Conservation (phyloP, 306 rosid genomes). For the Senna siamea region DNA sequence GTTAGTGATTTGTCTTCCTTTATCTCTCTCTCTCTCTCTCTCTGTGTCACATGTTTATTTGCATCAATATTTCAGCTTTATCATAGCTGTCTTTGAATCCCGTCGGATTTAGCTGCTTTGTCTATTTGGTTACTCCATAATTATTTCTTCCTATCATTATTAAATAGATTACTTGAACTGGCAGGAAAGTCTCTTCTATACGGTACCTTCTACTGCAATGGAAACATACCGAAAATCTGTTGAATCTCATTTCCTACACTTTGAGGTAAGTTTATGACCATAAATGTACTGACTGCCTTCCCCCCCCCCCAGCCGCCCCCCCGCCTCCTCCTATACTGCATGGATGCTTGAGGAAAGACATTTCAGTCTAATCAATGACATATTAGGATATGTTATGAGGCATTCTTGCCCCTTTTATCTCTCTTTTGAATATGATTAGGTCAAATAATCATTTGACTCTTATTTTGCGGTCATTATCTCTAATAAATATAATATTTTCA, state of each 20-base stretch:
- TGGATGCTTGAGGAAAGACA: conserved; percentile 17
- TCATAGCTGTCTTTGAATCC: conserved; percentile 21
- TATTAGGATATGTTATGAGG: background rate
- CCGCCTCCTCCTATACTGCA: background rate
- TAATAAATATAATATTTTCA: conserved; percentile 49
- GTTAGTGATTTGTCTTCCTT: conserved; percentile 5
- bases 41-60: background rate
- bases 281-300: background rate
- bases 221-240: conserved; percentile 81
- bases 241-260: conserved; percentile 72
- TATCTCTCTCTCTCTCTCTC: background rate
- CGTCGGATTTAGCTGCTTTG: conserved; percentile 12
- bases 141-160: background rate
- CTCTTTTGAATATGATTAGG: background rate
- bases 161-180: conserved; percentile 39
- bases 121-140: background rate
- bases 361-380: conserved; percentile 3
- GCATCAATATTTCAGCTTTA: background rate
- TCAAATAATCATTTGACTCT: background rate
- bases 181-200: conserved; percentile 88
- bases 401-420: background rate
- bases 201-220: conserved; percentile 77
- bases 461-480: background rate
- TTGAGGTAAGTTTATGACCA: conserved; percentile 58
- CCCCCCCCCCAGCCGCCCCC: too few species aligned